Conservation (phyloP, 257 asterid species). For the Mentha longifolia region DNA sequence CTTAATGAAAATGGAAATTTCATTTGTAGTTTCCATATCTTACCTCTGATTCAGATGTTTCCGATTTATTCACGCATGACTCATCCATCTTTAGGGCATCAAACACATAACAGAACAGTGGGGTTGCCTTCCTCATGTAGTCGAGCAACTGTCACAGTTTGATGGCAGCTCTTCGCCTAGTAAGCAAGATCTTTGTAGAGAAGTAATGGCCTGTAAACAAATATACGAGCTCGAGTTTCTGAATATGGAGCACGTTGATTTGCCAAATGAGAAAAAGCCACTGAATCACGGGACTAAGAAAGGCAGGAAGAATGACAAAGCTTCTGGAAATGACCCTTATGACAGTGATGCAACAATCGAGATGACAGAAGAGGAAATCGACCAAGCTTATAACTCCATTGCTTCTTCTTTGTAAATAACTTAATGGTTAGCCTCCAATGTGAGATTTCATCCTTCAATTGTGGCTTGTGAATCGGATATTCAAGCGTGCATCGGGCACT, state of each 20-base stretch:
- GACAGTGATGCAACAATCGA: slow-evolving; percentile 89
- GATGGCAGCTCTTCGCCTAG: slow-evolving; percentile 37
- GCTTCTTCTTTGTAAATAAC: slow-evolving; percentile 43
- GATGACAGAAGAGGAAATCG: slow-evolving; percentile 97
- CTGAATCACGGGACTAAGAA: slow-evolving; percentile 34
- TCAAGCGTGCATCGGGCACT: background rate
- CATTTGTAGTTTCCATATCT: background rate
- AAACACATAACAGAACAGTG: slow-evolving; percentile 65
- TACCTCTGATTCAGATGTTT: background rate
- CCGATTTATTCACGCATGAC: background rate
- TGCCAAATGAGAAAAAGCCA: slow-evolving; percentile 37
- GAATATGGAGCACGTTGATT: slow-evolving; percentile 46
- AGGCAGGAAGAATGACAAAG: slow-evolving; percentile 25
- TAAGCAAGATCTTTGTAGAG: slow-evolving; percentile 64
- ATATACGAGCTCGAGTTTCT: slow-evolving; percentile 76
- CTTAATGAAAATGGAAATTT: background rate
- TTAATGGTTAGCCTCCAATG: background rate
- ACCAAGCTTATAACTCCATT: slow-evolving; percentile 61
- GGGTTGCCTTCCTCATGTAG: slow-evolving; percentile 80
- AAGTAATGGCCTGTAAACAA: slow-evolving; percentile 66
- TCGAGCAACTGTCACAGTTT: slow-evolving; percentile 72
- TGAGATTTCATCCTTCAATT: background rate
- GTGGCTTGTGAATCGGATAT: background rate
- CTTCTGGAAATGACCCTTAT: slow-evolving; percentile 37
- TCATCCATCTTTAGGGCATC: slow-evolving; percentile 51